Conservation (phyloP, 345 rosid genomes). For the Boechera retrofracta region DNA sequence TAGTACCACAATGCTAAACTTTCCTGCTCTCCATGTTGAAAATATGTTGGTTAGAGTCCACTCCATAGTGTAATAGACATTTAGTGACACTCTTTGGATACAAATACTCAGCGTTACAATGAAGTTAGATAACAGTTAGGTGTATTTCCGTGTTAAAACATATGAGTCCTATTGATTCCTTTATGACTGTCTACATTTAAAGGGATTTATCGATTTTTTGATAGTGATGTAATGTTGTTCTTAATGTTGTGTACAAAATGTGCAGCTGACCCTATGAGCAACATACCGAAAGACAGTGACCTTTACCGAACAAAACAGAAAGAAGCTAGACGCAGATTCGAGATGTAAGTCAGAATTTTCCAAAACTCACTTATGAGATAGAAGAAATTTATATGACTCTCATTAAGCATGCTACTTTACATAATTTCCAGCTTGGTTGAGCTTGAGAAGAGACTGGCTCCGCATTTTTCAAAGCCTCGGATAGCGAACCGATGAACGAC, state of each 20-base stretch:
- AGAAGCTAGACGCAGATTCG: constrained; percentile 78
- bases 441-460: constrained; percentile 79
- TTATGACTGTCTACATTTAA: neutral
- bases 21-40: neutral
- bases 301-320: constrained; percentile 66
- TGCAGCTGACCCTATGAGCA: constrained; percentile 70
- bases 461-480: constrained; percentile 58
- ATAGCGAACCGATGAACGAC: constrained; percentile 33
- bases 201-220: neutral
- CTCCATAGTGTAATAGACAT: neutral
- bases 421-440: constrained; percentile 67
- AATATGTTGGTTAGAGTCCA: neutral
- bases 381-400: neutral
- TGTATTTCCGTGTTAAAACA: neutral
- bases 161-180: neutral
- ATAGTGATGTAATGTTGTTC: constrained; percentile 4
- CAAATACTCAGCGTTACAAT: neutral
- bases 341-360: constrained; percentile 64
- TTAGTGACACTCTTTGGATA: neutral
- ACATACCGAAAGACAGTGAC: constrained; percentile 84
- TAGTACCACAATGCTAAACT: neutral
- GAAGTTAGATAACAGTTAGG: neutral
- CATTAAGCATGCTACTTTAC: neutral
- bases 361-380: neutral
- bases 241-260: constrained; percentile 1